phyloP scores from a whole-genome alignment of 169 alveolate species.

The Miamiensis avidus region DNA sequence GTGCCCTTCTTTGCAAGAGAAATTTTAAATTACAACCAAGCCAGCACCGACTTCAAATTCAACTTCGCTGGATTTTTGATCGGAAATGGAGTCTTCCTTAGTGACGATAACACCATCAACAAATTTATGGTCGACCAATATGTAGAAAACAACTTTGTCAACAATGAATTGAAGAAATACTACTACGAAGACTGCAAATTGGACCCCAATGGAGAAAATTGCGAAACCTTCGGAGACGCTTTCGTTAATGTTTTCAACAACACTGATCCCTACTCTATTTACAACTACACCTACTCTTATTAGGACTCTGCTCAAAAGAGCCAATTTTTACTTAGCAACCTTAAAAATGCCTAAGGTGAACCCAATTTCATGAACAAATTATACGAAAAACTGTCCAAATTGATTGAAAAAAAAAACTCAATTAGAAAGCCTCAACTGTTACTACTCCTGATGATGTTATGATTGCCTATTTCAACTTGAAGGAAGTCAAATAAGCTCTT shows the following conservation, averaged over 20 bases:
- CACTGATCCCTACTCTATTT: neutral
- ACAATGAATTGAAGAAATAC: neutral
- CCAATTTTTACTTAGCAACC: too few species aligned
- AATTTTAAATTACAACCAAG: neutral
- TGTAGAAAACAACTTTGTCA: neutral
- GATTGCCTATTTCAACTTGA: neutral
- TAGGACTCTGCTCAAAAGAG: too few species aligned
- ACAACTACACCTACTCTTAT: neutral
- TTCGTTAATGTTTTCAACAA: neutral
- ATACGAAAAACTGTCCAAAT: too few species aligned
- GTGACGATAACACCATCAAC: neutral
- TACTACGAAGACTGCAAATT: neutral
- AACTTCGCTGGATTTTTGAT: neutral
- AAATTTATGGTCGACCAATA: neutral
- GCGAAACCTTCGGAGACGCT: neutral
- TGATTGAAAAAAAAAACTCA: too few species aligned
- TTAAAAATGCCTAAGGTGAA: too few species aligned
- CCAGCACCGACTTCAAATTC: neutral
- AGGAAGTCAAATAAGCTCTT: neutral
- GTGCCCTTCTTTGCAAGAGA: neutral
- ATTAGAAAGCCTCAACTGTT: too few species aligned
- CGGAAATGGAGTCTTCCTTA: neutral
- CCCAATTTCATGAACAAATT: too few species aligned
- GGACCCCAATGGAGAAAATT: neutral
- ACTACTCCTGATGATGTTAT: neutral